Percentiles rank a stretch among this genome's conserved stretches.
Conservation (phyloP, 2,329 filamentous ascomycete genomes). For the Blastomyces percursus region DNA sequence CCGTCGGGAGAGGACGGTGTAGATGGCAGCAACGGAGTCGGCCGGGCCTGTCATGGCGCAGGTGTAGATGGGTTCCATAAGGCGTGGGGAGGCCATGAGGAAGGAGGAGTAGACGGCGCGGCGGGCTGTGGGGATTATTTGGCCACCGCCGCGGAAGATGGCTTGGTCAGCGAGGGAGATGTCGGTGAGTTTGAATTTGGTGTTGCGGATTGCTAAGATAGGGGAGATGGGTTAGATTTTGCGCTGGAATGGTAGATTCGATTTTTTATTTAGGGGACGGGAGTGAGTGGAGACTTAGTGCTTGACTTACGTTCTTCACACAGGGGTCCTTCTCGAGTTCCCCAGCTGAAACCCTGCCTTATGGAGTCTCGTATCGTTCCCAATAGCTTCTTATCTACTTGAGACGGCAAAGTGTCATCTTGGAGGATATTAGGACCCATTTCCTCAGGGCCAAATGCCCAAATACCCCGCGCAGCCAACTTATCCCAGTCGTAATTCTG, state of each 20-base stretch:
- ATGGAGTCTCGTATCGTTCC: slow-evolving; percentile 83
- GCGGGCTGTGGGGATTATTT: slow-evolving; percentile 91
- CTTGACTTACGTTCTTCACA: slow-evolving; percentile 82
- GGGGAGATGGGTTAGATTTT: slow-evolving; percentile 10
- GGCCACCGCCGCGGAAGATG: slow-evolving; percentile 88
- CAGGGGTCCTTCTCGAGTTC: slow-evolving; percentile 82
- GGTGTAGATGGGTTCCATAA: slow-evolving; percentile 94
- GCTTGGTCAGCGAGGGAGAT: slow-evolving; percentile 75
- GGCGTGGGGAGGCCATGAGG: slow-evolving; percentile 85
- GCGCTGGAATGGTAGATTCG: slow-evolving; percentile 9
- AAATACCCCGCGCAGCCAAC: slow-evolving; percentile 85
- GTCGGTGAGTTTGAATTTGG: slow-evolving; percentile 94
- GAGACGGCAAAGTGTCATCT: slow-evolving; percentile 87
- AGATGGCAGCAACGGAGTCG: slow-evolving; percentile 75
- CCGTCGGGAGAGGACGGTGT: slow-evolving; percentile 80
- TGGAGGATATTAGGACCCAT: slow-evolving; percentile 90
- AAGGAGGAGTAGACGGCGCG: slow-evolving; percentile 93
- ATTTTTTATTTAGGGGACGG: not conserved
- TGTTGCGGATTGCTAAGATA: slow-evolving; percentile 74
- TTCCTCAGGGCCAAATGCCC: slow-evolving; percentile 96
- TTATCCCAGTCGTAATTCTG: slow-evolving; percentile 96
- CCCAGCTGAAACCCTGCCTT: slow-evolving; percentile 94
- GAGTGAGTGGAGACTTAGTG: too few relatives aligned
- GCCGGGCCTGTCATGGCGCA: slow-evolving; percentile 89
- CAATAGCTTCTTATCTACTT: slow-evolving; percentile 87